Evolutionary conservation across 345 rosid species (phyloP), one percentile per base, ranked within the genome.

Genomic region (Brassica rapa): DNA sequence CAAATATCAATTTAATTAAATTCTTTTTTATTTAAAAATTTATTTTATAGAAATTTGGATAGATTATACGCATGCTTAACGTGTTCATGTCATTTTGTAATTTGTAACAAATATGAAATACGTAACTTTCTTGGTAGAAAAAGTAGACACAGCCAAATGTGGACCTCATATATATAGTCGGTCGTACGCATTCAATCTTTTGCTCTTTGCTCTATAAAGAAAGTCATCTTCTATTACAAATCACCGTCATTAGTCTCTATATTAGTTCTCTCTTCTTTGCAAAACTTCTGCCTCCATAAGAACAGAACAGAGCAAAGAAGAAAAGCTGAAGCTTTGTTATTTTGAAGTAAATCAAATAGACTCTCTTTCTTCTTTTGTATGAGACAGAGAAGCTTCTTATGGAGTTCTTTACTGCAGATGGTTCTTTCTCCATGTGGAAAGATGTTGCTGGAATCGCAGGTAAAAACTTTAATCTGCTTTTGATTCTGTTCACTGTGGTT

Each of bases 391-490:
- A 82, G 78, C 82, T 74, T 73, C 72, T 84, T 64, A 90, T 91
- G 97, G 62, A 83, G 84, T 37, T 75, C 4, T 76, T 73, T 49
- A 33, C 70, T 69, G 29, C 68, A 8, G 11, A 24, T 72, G 62
- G 71, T 66, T 51, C 77, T 80, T 46, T 70, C 51, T 56, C 80
- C 30, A 33, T 75, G 76, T 84, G 81, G 68, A 85, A 79, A 66
- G 89, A 86, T 88, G 88, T 86, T 62, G 96, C 94, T 66, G 98
- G 98, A 83, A 77, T 89, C 66, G 93, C 87, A 41, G 87, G 87
- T 84, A 77, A 19, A 19, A 1, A 6, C 11, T 60, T 74, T 4
- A 56, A n/a, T 21, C 70, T 77, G 25, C n/a, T 39, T 65, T 15
- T 35, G 4, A 2, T 53, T 53, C 35, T 74, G 14, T 43, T 63